Evolutionary conservation across 1,284 basidiomycete species (phyloP).

Genomic region (Cryptococcus sp.): DNA sequence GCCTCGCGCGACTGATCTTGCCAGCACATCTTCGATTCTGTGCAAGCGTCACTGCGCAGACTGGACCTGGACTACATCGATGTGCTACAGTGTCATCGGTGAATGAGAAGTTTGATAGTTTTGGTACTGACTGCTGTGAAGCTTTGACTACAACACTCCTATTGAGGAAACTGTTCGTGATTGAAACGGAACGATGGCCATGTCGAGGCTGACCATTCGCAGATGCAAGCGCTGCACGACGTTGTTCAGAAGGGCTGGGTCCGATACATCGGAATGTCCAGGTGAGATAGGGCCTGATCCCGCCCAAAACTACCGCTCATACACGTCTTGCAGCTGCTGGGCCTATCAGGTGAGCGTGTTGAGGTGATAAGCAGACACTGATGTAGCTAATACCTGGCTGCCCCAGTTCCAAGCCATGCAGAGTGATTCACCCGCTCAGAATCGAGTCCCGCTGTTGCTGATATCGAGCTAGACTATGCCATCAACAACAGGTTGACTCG

Average conservation of each 20-base stretch:
- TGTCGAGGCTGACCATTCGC: constrained; percentile 1
- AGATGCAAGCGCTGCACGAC: constrained; percentile 60
- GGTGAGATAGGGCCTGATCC: background rate
- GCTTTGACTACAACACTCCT: background rate
- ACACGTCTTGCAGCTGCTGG: background rate
- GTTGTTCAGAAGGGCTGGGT: constrained; percentile 63
- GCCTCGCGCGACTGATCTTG: background rate
- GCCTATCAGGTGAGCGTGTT: background rate
- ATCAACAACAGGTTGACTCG: constrained; percentile 60
- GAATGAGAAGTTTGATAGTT: too few species aligned
- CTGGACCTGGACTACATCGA: constrained; percentile 73
- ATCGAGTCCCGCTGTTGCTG: background rate
- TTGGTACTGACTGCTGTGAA: too few species aligned
- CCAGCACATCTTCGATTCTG: constrained; percentile 66
- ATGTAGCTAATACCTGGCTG: too few species aligned
- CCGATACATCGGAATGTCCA: constrained; percentile 65
- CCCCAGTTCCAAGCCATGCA: background rate
- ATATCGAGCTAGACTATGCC: constrained; percentile 46
- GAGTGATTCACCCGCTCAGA: background rate
- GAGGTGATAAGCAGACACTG: too few species aligned
- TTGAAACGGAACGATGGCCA: background rate
- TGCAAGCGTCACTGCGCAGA: constrained; percentile 65
- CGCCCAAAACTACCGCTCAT: background rate
- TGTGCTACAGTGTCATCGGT: constrained; percentile 60
- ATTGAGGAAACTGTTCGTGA: background rate